Conservation (phyloP, 2,329 filamentous ascomycete genomes). For the Nectriaceae sp. region DNA sequence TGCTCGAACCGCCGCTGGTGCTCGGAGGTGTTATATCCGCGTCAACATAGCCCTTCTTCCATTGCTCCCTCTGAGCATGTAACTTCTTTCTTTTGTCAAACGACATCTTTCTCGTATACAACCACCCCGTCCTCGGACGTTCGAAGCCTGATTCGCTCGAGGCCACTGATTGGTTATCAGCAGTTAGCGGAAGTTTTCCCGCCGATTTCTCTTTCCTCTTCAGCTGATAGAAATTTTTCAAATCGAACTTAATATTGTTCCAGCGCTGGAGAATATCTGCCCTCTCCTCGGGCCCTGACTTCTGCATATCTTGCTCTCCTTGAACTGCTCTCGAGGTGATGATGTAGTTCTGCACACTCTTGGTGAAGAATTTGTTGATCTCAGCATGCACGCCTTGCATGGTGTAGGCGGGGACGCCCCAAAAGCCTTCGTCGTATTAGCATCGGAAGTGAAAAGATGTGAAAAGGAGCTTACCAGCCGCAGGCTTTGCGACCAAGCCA, state of each 20-base stretch:
- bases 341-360: conserved; percentile 76
- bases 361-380: conserved; percentile 69
- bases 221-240: conserved; percentile 60
- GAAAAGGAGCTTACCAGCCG: conserved; percentile 60
- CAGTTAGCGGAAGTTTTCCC: conserved; percentile 29
- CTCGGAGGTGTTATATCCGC: conserved; percentile 10
- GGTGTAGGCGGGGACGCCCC: conserved; percentile 76
- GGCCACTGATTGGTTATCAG: conserved; percentile 14
- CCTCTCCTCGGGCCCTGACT: conserved; percentile 58
- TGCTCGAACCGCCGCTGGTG: conserved; percentile 16
- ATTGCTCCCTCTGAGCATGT: conserved; percentile 48
- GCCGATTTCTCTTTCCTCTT: conserved; percentile 49
- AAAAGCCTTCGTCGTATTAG: conserved; percentile 49
- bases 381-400: conserved; percentile 83
- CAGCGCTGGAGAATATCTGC: conserved; percentile 66
- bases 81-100: conserved; percentile 55
- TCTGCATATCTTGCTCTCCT: conserved; percentile 66
- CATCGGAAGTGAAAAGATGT: not conserved
- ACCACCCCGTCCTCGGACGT: conserved; percentile 47
- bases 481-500: conserved; percentile 79
- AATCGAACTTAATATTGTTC: conserved; percentile 60
- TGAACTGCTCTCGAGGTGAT: conserved; percentile 75
- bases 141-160: conserved; percentile 23
- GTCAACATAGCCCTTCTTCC: conserved; percentile 35
- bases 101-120: conserved; percentile 48